Evolutionary conservation across 345 rosid genomes (phyloP), one percentile per base, ranked within the genome.

Genomic region (Adansonia digitata): DNA sequence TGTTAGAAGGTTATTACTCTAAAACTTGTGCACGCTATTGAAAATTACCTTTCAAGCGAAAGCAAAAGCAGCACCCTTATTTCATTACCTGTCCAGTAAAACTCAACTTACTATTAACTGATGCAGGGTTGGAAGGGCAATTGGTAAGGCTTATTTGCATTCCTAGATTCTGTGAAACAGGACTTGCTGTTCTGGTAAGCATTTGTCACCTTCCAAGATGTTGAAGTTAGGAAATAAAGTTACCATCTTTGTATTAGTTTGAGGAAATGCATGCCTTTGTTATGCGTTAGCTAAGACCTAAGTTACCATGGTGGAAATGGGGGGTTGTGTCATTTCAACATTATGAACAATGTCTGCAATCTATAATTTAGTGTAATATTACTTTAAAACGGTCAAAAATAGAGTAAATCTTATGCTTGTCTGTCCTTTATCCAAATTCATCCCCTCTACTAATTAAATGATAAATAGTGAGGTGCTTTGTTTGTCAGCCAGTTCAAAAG

Each of bases 81-180:
- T 74, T 57, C 22, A 39, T 45, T 22, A 71, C 8, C 0, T 4
- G n/a, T 2, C 27, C 4, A 22, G 13, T 51, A n/a, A 55, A 65
- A 66, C 13, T 53, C 20, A 39, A 17, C 42, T 40, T 52, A 26
- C 57, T 18, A 31, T 75, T 11, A 64, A 74, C 51, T 26, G 24
- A 7, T 84, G 87, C 89, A 94, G 98, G 98, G 75, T 71, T 88
- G 46, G 94, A 90, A 84, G 93, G 97, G 81, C 97, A 89, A 69
- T 45, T 85, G 71, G 91, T 86, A 24, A 87, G 93, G 75, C 88
- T 94, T 60, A 82, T 94, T 76, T 87, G 86, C 84, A 82, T 92
- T 78, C 98, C 97, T 40, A 91, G 83, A 72, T 91, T 93, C 83
- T 83, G 85, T 9, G 86, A 90, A 72, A 90, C 93, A 4, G 97